phyloP scores from a whole-genome alignment of 495 filamentous ascomycete genomes.

The Neurospora sublineolata region DNA sequence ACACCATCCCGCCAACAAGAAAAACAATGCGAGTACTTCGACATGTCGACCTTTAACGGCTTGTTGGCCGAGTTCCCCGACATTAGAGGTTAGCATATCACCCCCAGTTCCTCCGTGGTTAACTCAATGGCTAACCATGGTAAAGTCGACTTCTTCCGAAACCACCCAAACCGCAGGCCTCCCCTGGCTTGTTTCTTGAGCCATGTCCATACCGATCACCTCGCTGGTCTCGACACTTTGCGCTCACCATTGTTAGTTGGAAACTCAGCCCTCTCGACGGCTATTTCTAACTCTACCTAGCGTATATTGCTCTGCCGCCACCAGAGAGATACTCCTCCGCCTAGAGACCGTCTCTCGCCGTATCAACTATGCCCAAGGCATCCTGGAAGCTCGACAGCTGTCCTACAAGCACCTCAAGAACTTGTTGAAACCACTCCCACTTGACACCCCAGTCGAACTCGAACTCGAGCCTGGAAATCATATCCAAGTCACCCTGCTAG shows the following conservation, averaged over 20 bases:
- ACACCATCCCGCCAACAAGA: not conserved
- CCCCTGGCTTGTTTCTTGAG: constrained; percentile 83
- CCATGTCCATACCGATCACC: constrained; percentile 89
- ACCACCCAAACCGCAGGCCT: constrained; percentile 37
- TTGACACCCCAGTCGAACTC: constrained; percentile 70
- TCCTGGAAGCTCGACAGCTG: constrained; percentile 56
- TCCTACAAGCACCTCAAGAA: constrained; percentile 66
- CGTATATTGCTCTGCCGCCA: constrained; percentile 81
- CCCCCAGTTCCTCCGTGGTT: too few species aligned
- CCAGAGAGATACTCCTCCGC: constrained; percentile 63
- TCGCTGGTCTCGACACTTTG: constrained; percentile 68
- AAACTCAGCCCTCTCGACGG: not conserved
- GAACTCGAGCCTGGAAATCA: constrained; percentile 56
- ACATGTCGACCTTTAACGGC: constrained; percentile 31
- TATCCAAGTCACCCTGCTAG: constrained; percentile 72
- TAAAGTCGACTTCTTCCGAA: constrained; percentile 75
- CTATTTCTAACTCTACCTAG: constrained; percentile 11
- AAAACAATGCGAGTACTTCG: not conserved
- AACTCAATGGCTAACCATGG: not conserved
- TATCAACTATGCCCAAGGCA: constrained; percentile 66
- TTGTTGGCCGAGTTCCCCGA: constrained; percentile 50
- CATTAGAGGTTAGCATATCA: constrained; percentile 40
- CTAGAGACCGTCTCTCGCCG: constrained; percentile 69
- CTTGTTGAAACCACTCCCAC: constrained; percentile 68
- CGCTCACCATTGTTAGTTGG: constrained; percentile 53